Evolutionary conservation across 805 yeast species (phyloP).

Genomic region (Kuraishia piskuri): DNA sequence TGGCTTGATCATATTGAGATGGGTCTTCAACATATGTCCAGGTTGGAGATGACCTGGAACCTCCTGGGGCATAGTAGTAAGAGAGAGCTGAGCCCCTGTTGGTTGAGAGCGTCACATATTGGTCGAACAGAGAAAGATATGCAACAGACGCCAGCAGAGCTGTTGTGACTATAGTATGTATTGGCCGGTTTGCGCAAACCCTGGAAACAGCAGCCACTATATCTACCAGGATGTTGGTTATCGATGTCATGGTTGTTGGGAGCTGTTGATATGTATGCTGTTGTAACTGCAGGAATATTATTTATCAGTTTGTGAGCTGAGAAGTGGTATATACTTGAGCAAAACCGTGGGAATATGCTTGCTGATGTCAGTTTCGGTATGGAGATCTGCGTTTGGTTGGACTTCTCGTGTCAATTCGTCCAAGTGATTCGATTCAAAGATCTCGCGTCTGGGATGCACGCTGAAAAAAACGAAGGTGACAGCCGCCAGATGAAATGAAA

Average conservation of each 20-base stretch:
- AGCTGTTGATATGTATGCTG: neutral
- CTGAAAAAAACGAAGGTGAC: neutral
- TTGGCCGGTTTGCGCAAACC: constrained; percentile 72
- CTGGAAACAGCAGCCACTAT: constrained; percentile 24
- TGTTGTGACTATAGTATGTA: constrained; percentile 70
- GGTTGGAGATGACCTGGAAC: constrained; percentile 4
- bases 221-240: constrained; percentile 26
- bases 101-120: constrained; percentile 30
- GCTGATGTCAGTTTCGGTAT: neutral
- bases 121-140: constrained; percentile 67
- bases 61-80: constrained; percentile 27
- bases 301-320: neutral
- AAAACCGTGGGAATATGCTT: neutral
- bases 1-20: constrained; percentile 30
- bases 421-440: neutral
- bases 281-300: neutral
- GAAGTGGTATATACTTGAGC: neutral
- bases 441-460: neutral
- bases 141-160: constrained; percentile 72
- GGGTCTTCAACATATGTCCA: constrained; percentile 44
- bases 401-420: no score
- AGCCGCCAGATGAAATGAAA: neutral
- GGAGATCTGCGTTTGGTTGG: no score
- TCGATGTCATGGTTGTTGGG: neutral
- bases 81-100: constrained; percentile 12